Percentiles rank a stretch among this genome's conserved stretches.
Conservation (phyloP, 495 filamentous ascomycete genomes). For the Podospora appendiculata region DNA sequence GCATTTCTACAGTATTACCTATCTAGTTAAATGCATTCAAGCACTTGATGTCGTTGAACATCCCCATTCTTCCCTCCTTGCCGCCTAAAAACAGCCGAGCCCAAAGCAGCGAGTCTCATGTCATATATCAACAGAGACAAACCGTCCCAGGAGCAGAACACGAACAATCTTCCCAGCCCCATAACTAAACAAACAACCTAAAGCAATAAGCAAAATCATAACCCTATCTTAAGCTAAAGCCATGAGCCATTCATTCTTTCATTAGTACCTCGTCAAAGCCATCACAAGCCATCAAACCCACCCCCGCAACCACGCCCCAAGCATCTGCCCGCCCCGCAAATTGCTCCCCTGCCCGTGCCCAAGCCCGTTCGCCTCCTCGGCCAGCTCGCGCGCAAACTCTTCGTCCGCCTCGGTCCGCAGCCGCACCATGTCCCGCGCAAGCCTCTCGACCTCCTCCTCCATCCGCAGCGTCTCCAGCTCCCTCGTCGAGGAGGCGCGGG, state of each 20-base stretch:
- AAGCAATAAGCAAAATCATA: no score
- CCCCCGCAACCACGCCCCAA: no score
- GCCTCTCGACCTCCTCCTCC: slow-evolving; percentile 20
- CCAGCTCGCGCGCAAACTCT: slow-evolving; percentile 28
- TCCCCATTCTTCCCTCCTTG: no score
- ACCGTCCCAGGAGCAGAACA: not conserved
- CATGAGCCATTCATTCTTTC: no score
- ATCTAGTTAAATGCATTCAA: no score
- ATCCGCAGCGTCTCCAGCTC: slow-evolving; percentile 6
- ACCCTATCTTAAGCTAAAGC: no score
- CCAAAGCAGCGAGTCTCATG: not conserved
- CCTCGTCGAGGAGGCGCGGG: no score
- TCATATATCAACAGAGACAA: not conserved
- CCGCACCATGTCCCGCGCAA: slow-evolving; percentile 10
- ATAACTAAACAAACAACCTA: no score
- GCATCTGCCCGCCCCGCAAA: not conserved
- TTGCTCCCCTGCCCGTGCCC: not conserved
- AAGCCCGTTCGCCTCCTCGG: slow-evolving; percentile 14
- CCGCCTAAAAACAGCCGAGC: not conserved
- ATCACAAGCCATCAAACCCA: no score
- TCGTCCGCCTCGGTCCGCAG: slow-evolving; percentile 26
- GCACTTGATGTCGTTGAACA: no score
- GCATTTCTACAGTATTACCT: no score
- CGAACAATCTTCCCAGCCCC: not conserved
- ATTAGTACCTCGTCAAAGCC: no score